Percentiles rank a stretch among this genome's conserved stretches.
phyloP scores from a whole-genome alignment of 2,329 filamentous ascomycete genomes.

The Ampelomyces quisqualis region DNA sequence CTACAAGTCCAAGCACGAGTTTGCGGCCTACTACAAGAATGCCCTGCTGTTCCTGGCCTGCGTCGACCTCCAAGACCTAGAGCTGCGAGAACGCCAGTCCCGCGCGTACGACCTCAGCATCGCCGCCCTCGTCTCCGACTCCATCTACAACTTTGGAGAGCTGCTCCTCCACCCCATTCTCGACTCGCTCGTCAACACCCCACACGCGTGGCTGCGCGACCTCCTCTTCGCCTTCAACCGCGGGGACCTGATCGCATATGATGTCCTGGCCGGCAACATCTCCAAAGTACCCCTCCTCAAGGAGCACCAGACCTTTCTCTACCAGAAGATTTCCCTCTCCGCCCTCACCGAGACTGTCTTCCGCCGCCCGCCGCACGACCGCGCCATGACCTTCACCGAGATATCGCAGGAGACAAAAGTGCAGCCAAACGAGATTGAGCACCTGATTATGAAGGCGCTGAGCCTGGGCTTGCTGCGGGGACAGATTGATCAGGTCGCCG shows the following conservation, averaged over 20 bases:
- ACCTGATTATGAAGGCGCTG: slow-evolving; percentile 98
- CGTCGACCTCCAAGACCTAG: slow-evolving; percentile 77
- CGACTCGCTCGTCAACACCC: slow-evolving; percentile 72
- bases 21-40: slow-evolving; percentile 95
- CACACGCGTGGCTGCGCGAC: slow-evolving; percentile 85
- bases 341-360: slow-evolving; percentile 96
- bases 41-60: slow-evolving; percentile 97
- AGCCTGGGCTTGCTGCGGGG: slow-evolving; percentile 86
- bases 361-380: slow-evolving; percentile 90
- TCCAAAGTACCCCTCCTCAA: slow-evolving; percentile 75
- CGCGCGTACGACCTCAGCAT: slow-evolving; percentile 92
- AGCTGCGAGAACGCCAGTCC: slow-evolving; percentile 71
- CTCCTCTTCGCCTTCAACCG: slow-evolving; percentile 98
- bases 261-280: slow-evolving; percentile 78
- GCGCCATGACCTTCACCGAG: slow-evolving; percentile 85
- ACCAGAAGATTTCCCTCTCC: slow-evolving; percentile 97
- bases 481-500: slow-evolving; percentile 93
- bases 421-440: slow-evolving; percentile 86
- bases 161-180: slow-evolving; percentile 96
- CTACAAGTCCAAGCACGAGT: slow-evolving; percentile 89
- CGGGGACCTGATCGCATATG: slow-evolving; percentile 85
- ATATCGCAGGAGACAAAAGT: slow-evolving; percentile 94
- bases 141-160: slow-evolving; percentile 99
- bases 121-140: slow-evolving; percentile 87
- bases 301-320: slow-evolving; percentile 78